A percentile compares a stretch with the other conserved stretches of the same genome.
Evolutionary conservation across 129 eudicot genomes (phyloP).

Genomic region (Heracleum sosnowskyi): DNA sequence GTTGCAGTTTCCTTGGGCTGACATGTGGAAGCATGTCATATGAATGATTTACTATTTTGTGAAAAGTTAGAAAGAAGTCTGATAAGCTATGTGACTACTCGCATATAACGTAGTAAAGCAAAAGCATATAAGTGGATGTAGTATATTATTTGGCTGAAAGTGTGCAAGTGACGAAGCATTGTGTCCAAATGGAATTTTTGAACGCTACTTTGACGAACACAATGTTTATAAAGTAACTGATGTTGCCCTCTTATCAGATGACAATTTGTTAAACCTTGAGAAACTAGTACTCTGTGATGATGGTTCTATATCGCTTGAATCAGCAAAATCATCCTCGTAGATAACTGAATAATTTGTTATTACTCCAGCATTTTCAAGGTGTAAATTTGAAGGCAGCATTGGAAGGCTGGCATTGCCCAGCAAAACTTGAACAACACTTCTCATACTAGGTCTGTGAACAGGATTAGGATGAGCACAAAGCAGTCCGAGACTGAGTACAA

Average conservation of each 20-base stretch:
- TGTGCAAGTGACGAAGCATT: neutral
- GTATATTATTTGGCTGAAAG: neutral
- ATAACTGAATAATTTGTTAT: constrained; percentile 1
- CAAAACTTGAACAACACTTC: constrained; percentile 25
- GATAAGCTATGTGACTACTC: neutral
- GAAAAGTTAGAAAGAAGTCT: too few species aligned
- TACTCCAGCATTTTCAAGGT: constrained; percentile 15
- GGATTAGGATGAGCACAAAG: constrained; percentile 25
- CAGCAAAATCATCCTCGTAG: neutral
- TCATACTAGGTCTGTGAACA: constrained; percentile 26
- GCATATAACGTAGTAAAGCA: neutral
- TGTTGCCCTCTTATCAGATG: neutral
- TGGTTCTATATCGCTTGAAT: constrained; percentile 13
- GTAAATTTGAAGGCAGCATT: constrained; percentile 15
- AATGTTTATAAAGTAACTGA: constrained; percentile 10
- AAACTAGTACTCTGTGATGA: constrained; percentile 13
- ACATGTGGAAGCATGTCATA: neutral
- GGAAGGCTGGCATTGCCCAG: constrained; percentile 25
- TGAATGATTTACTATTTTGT: neutral
- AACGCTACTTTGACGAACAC: neutral
- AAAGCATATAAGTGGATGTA: neutral
- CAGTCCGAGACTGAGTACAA: constrained; percentile 28
- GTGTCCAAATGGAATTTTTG: neutral
- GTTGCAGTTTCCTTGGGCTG: neutral
- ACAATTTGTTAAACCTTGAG: constrained; percentile 12